Base-by-base conservation (phyloP, 2,329 filamentous ascomycete genomes). In the Fusarium torreyae region DNA sequence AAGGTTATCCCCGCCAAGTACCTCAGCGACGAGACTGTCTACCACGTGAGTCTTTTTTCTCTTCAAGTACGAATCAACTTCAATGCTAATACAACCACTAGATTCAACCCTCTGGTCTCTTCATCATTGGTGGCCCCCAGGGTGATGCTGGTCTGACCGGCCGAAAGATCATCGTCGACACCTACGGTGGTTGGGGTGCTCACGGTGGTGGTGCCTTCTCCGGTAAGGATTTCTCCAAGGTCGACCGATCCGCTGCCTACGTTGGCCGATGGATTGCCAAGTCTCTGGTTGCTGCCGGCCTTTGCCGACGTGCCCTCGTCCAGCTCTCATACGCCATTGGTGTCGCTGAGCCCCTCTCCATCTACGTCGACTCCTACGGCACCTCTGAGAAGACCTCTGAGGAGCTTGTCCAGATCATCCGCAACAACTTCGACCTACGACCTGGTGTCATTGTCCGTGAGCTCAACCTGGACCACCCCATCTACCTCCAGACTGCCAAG, bases 201-300 rank as follows among this genome's bases (percentile, higher is more conserved):
- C 96, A 99, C 89, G 96, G 96, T 88, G 96, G 96, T 88, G 96
- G 96, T 92, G 96, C 96, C 83, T 99, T 99, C 92, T 98, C 96
- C 78, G 96, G 96, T 79, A 99, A 99, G 92, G 96, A 99, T 84
- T 99, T 98, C 91, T 98, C 94, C 89, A 99, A 99, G 90, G 96
- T 99, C 84, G 96, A 99, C 82, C 93, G 96, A 77, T 98, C 96
- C 55, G 96, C 96, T 74, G 96, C 96, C 79, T 99, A 99, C 87
- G 91, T 98, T 76, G 94, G 89, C 75, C 94, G 96, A 82, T 99
- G 96, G 96, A 94, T 99, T 82, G 96, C 96, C 86, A 99, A 99
- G 90, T 99, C 96, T 42, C 89, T 99, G 72, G 93, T 99, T 76
- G 85, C 90, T 77, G 92, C 95, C 76, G 91, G 92, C 77, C 92